phyloP scores from a whole-genome alignment of 106 monocot genomes.

The Gastrodia elata region DNA sequence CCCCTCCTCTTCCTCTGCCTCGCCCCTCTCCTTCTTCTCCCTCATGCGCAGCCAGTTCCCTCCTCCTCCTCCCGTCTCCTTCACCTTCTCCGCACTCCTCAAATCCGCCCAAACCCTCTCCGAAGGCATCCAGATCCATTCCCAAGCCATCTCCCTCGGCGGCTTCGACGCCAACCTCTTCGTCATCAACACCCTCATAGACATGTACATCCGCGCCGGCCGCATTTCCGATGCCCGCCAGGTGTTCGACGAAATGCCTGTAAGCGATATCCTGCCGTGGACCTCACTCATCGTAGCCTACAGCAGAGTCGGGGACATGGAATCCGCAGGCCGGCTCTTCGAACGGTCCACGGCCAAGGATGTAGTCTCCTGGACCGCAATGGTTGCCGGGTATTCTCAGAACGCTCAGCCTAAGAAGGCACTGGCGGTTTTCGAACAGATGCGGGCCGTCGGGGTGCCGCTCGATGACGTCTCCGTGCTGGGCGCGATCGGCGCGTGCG shows the following conservation, averaged over 20 bases:
- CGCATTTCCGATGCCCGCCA: conserved; percentile 17
- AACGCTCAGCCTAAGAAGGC: conserved; percentile 53
- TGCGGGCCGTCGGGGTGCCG: conserved; percentile 24
- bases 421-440: conserved; percentile 29
- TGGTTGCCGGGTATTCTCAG: conserved; percentile 61
- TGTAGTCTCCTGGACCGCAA: conserved; percentile 59
- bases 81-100: conserved; percentile 48
- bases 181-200: conserved; percentile 42
- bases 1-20: conserved; percentile 8
- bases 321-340: conserved; percentile 31
- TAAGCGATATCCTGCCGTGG: conserved; percentile 35
- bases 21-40: conserved; percentile 28
- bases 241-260: conserved; percentile 45
- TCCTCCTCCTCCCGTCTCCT: conserved; percentile 31
- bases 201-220: conserved; percentile 29
- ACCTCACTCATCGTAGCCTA: conserved; percentile 50
- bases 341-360: conserved; percentile 26
- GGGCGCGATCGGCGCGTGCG: conserved; percentile 38
- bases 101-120: conserved; percentile 13
- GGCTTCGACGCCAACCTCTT: conserved; percentile 31
- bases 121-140: conserved; percentile 32
- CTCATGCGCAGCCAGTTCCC: conserved; percentile 25
- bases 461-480: conserved; percentile 43
- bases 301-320: conserved; percentile 34
- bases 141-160: conserved; percentile 29